Base-by-base conservation (phyloP, 176 grass and related monocot genomes). In the Carex littledalei region DNA sequence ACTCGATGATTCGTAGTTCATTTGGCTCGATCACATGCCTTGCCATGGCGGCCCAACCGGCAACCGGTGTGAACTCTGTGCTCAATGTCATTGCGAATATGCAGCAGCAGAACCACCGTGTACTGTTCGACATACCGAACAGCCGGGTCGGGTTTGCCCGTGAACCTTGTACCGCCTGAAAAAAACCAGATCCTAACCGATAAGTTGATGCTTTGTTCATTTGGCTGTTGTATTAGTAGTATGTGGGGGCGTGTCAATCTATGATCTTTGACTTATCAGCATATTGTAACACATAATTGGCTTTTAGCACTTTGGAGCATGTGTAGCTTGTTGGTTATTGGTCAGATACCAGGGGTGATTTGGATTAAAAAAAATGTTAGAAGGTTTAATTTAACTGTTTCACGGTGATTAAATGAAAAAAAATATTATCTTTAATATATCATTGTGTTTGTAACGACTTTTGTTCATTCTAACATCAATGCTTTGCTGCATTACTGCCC, bases 71-170 rank as follows among this genome's bases (percentile, higher is more conserved):
- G 4, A 94, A 97, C 84, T 89, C 92, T 14, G 88, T 92, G 89
- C 88, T 97, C 83, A 97, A 94, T 63, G 94, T 97, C 80, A 85
- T 97, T 71, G 94, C 89, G 1, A 97, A 89, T 45, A 92, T 97
- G 94, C 94, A 97, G 85, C 94, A 97, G 87, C 94, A 97, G 89
- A 97, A 97, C 89, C 92, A 97, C 84, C 86, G 94, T 49, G 29
- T 97, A 11, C 85, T 97, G 9, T 97, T 97, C 84, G 94, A 97
- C 74, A 67, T 94, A 80, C 92, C 94, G 77, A 94, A 94, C 14
- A 45, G 85, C 1, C 87, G 90, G 63, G 80, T 94, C 22, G 92
- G 94, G 9, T 92, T 97, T 84, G 83, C 94, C 6, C 92, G 92
- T 45, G 92, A 94, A 85, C 67, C 24, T 4, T 97, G 94, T 88